Conservation (phyloP, 73 alveolate genomes). For the Tetrahymena thermophila region DNA sequence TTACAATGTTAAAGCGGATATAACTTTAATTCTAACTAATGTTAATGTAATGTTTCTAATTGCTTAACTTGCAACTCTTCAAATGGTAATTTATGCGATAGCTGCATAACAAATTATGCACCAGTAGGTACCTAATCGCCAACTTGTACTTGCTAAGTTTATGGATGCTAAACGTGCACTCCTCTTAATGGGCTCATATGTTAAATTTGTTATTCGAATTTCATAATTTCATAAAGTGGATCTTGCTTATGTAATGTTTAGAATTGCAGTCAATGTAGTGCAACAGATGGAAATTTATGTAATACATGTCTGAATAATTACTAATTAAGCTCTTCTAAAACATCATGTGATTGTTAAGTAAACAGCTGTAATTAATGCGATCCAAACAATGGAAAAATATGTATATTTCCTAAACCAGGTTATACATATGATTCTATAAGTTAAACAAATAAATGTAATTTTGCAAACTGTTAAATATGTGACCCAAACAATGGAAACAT, state of each 20-base stretch:
- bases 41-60: background rate
- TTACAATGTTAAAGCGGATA: background rate
- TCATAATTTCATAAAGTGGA: background rate
- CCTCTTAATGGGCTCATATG: background rate
- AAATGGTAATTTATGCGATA: background rate
- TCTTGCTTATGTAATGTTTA: background rate
- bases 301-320: background rate
- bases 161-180: background rate
- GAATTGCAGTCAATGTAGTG: background rate
- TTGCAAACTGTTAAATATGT: background rate
- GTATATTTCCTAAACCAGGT: background rate
- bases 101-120: background rate
- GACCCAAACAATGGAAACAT: background rate
- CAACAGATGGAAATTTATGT: background rate
- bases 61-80: background rate
- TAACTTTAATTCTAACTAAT: background rate
- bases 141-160: background rate
- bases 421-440: background rate
- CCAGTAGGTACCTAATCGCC: background rate
- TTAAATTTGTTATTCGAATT: background rate
- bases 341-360: background rate
- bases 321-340: background rate
- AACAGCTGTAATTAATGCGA: background rate
- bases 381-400: background rate
- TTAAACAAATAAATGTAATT: background rate